phyloP scores from a whole-genome alignment of 139 green algal species.

The Limnomonas spitsbergensis region DNA sequence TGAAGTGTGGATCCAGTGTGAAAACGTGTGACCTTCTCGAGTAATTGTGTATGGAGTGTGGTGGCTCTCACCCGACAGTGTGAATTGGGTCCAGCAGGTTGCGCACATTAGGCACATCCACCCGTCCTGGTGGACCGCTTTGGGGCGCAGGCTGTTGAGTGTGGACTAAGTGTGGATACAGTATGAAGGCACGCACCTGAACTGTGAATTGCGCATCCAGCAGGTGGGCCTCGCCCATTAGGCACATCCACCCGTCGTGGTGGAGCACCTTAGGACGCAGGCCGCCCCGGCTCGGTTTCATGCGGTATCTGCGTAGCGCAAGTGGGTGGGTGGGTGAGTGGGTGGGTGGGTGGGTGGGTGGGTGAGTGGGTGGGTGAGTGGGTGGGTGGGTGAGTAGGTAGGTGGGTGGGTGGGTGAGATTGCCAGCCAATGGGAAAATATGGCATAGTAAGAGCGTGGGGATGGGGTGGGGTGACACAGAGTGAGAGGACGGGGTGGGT shows the following conservation, averaged over 20 bases:
- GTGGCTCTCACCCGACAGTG: too few species aligned
- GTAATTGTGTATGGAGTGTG: too few species aligned
- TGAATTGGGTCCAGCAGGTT: conserved; percentile 63
- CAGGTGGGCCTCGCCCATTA: conserved; percentile 52
- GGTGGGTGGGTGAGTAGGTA: background rate
- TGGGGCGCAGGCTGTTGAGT: conserved; percentile 64
- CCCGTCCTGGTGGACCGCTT: conserved; percentile 66
- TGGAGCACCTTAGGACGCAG: conserved; percentile 68
- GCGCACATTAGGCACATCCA: conserved; percentile 60
- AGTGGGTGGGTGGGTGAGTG: background rate
- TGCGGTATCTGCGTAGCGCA: conserved; percentile 38
- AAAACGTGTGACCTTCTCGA: too few species aligned
- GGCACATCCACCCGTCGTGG: conserved; percentile 66
- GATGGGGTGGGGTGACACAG: too few species aligned
- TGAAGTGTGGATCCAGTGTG: too few species aligned
- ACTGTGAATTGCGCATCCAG: conserved; percentile 60
- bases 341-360: background rate
- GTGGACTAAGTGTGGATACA: too few species aligned
- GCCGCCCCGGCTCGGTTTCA: conserved; percentile 60
- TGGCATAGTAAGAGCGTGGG: too few species aligned
- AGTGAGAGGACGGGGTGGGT: too few species aligned
- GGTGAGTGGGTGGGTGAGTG: background rate
- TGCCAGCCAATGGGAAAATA: too few species aligned
- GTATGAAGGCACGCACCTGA: too few species aligned
- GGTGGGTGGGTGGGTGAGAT: too few species aligned